Percentiles rank a stretch among this genome's conserved stretches.
Conservation (phyloP, 305 asterid species). For the Withania somnifera region DNA sequence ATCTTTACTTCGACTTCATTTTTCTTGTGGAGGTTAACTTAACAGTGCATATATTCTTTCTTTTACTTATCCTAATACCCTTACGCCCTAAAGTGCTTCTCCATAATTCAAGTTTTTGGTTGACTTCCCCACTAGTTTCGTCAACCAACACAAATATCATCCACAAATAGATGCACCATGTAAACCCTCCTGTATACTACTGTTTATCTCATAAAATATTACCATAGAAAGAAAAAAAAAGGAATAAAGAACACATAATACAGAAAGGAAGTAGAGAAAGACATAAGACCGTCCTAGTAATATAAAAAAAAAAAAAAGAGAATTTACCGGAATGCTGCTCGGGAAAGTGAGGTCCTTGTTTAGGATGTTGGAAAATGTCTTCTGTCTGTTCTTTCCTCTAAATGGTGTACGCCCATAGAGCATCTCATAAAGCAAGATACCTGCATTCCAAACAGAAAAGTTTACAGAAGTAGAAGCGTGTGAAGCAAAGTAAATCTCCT, state of each 20-base stretch:
- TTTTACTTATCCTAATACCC: neutral
- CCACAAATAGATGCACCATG: neutral
- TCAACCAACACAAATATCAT: neutral
- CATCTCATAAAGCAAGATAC: constrained; percentile 90
- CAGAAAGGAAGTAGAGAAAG: neutral
- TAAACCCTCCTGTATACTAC: neutral
- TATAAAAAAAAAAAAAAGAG: neutral
- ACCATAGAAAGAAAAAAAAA: neutral
- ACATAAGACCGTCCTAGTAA: neutral
- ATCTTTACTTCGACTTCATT: neutral
- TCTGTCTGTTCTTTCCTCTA: constrained; percentile 97
- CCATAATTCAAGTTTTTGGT: neutral
- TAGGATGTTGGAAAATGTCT: constrained; percentile 85
- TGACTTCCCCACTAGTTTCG: neutral
- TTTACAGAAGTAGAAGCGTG: neutral
- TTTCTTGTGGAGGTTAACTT: neutral
- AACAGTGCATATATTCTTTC: neutral
- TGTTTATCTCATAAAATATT: neutral
- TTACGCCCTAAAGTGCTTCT: neutral
- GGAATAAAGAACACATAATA: neutral
- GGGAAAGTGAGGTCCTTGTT: constrained; percentile 98
- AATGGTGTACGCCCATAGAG: constrained; percentile 95
- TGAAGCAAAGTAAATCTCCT: neutral
- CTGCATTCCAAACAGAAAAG: constrained; percentile 27
- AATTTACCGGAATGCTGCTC: constrained; percentile 81